Base-by-base conservation (phyloP, 345 rosid species). In the Bruguiera gymnorhiza region DNA sequence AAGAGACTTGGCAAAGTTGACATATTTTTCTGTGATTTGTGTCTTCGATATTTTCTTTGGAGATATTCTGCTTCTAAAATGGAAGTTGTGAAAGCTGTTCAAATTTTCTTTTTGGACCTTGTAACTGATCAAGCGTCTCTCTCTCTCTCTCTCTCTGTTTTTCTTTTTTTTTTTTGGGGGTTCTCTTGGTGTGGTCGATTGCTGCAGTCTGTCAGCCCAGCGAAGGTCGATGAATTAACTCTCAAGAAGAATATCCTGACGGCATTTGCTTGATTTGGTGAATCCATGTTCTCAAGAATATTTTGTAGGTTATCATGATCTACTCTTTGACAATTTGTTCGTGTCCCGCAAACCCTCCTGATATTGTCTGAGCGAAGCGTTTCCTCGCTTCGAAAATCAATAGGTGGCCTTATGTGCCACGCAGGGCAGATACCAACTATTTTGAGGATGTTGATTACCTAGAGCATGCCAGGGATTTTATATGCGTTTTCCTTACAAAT, bases 211-310 rank as follows among this genome's bases (percentile, higher is more conserved):
- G 86, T 96, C 73, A 92, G 95, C 82, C 81, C 93, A 29, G 83
- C 79, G 23, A 94, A 94, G 82, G 93, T 87, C 19, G 98, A 91
- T 52, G 96, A 91, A 64, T 87, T 91, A 72, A 86, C 89, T 43
- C 68, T 91, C 70, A 94, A 91, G 90, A 91, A 79, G 80, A 94
- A 89, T 63, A 84, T 94, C 73, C 81, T 93, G 19, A 70, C 81
- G 15, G 26, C 81, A 31, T 82, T 77, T 66, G 83, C 81, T 32
- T 81, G 70, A 83, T 70, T 48, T 31, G 24, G 16, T 36, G 71
- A 61, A 8, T 74, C 52, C 30, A 61, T 55, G 37, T 3, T 60
- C 71, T 53, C 23, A 46, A 51, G 6, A 18, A 52, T 26, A 29
- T 30, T 10, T 65, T 53, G 37, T 46, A 62, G 54, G 31, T 54